Base-by-base conservation (phyloP, 192 early-diverging fungal species). In the Backusella liffmaniae region DNA sequence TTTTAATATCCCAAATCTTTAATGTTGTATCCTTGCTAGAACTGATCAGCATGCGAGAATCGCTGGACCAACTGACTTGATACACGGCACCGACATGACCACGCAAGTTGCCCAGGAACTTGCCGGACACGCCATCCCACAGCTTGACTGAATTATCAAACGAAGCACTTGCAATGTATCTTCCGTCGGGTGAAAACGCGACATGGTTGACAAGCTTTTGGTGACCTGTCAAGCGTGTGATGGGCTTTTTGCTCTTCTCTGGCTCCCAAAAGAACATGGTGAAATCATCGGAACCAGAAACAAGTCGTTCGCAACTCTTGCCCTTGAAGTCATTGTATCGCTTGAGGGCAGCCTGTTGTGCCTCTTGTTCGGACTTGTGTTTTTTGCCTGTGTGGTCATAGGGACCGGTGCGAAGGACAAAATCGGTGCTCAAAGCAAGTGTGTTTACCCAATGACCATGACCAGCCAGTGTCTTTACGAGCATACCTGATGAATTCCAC, bases 381-480 rank as follows among this genome's bases (percentile, higher is more conserved):
- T 76, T 77, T 44, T 83, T 88, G 51, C 89, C 88, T 8, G 92
- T 96, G 73, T 97, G 94, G 83, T 99, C 98, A 77, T 88, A 93
- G 1, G 93, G 91, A 21, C 96, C 98, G 15, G 95, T 97, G 53
- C 98, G 90, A 68, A 97, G 82, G 10, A 94, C 89, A 83, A 91
- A 94, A 73, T 99, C 98, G 15, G 95, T 97, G 79, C 90, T 94
- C 8, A 98, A 81, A 3, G 98, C 94, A 74, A 99, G 78, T 26
- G 95, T 94, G 75, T 98, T 99, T 16, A 99, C 95, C 97, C 96
- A 98, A 82, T 99, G 97, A 15, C 94, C 97, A 80, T 99, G 96
- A 66, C 97, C 97, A 34, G 91, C 85, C 46, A 99, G 84, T 3
- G 91, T 92, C 76, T 92, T 93, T 26, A 96, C 87, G 1, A 99